These are phyloP conservation scores for Globisporangium splendens DNA, from an alignment of 352 stramenopile species.

Conservation along the genomic window DNA sequence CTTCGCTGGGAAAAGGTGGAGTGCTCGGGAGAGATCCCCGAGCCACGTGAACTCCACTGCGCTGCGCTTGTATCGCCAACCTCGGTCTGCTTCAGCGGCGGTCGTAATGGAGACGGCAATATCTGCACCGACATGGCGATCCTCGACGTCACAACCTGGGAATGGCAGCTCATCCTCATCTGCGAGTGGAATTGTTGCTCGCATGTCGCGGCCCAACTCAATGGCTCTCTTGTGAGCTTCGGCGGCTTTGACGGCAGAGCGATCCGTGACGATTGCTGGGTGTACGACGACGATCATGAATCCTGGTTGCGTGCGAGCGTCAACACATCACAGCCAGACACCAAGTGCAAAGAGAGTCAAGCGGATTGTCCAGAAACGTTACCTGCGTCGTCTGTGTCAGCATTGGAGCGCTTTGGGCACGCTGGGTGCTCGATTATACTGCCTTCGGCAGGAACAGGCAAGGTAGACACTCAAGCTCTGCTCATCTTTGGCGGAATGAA, in stretches of 20 bases:
- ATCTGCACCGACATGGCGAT: conserved; percentile 62
- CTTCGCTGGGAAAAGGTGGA: conserved; percentile 36
- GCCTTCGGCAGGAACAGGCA: not conserved
- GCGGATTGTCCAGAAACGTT: conserved; percentile 8
- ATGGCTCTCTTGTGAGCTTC: conserved; percentile 38
- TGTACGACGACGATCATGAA: conserved; percentile 42
- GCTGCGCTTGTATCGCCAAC: conserved; percentile 17
- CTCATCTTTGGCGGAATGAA: conserved; percentile 64
- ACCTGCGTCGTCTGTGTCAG: not conserved
- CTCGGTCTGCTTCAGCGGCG: conserved; percentile 40
- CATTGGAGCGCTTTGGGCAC: conserved; percentile 41
- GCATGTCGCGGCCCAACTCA: conserved; percentile 25
- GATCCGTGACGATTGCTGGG: conserved; percentile 45
- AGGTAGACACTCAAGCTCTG: conserved; percentile 14
- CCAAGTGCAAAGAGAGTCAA: conserved; percentile 1
- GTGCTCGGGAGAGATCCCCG: conserved; percentile 24
- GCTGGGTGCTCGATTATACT: conserved; percentile 8
- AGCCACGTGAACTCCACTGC: conserved; percentile 50
- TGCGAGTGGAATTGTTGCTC: conserved; percentile 58
- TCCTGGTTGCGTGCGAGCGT: conserved; percentile 27
- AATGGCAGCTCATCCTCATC: conserved; percentile 50
- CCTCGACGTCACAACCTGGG: conserved; percentile 31
- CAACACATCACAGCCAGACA: not conserved
- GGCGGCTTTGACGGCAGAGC: conserved; percentile 46
- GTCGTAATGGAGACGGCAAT: conserved; percentile 43